phyloP scores from a whole-genome alignment of 441 rosid genomes.

The Pelargonium cotyledonis region DNA sequence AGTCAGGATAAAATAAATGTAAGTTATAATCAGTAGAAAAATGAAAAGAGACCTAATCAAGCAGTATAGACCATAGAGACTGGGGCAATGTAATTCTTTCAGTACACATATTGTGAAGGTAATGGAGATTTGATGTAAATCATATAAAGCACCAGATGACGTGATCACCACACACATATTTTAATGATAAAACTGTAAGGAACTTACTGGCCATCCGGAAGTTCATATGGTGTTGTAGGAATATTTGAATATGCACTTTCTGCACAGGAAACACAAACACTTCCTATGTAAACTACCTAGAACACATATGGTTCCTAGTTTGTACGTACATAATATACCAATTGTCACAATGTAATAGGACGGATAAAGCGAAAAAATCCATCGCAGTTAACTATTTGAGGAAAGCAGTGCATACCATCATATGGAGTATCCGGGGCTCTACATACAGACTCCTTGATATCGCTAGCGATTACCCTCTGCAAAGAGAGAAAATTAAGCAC shows the following conservation, averaged over 20 bases:
- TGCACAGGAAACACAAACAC: constrained; percentile 29
- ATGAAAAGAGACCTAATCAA: too few species aligned
- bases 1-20: background rate
- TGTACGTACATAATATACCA: too few species aligned
- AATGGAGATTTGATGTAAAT: too few species aligned
- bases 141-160: background rate
- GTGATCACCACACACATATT: background rate
- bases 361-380: too few species aligned
- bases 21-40: too few species aligned
- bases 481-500: constrained; percentile 22
- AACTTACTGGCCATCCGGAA: constrained; percentile 99
- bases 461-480: constrained; percentile 94
- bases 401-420: constrained; percentile 47
- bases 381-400: too few species aligned
- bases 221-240: constrained; percentile 97
- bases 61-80: too few species aligned
- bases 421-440: constrained; percentile 98
- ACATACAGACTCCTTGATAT: constrained; percentile 93
- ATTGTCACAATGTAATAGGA: too few species aligned
- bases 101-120: too few species aligned
- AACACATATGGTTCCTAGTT: too few species aligned
- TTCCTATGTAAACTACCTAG: background rate
- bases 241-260: constrained; percentile 89
- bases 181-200: constrained; percentile 3
- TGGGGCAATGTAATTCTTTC: too few species aligned